A percentile compares a stretch with the other conserved stretches of the same genome.
Evolutionary conservation across 2,329 filamentous ascomycete species (phyloP).

Genomic region (Diaporthe citrichinensis): DNA sequence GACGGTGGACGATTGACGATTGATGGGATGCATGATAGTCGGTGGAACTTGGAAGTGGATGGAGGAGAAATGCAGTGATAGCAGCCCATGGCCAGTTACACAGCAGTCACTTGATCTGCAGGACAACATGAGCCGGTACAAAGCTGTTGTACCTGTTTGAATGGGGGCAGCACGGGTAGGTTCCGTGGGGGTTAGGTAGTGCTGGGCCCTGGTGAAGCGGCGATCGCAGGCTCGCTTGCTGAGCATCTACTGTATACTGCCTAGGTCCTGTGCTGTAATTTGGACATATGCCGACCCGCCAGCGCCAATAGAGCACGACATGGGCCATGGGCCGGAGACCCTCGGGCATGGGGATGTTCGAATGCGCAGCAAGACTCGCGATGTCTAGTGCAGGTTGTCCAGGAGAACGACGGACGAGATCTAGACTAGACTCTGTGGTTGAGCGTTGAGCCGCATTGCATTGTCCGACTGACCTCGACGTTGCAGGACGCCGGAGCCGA

Average conservation of each 20-base stretch:
- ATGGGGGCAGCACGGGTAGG: constrained; percentile 9
- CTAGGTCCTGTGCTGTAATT: neutral
- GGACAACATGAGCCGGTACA: constrained; percentile 9
- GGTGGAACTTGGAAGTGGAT: constrained; percentile 14
- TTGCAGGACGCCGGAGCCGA: constrained; percentile 4
- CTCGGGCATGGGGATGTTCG: neutral
- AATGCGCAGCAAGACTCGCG: neutral
- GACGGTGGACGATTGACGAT: neutral
- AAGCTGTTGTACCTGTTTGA: constrained; percentile 10
- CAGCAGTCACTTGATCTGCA: constrained; percentile 11
- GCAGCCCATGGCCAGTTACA: constrained; percentile 21
- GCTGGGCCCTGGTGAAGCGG: neutral
- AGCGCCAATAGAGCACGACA: neutral
- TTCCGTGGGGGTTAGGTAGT: constrained; percentile 25
- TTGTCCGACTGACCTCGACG: neutral
- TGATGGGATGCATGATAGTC: neutral
- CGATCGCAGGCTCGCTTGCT: constrained; percentile 17
- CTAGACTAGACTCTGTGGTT: neutral
- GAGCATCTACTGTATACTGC: neutral
- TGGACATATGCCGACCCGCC: neutral
- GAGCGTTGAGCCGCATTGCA: constrained; percentile 24
- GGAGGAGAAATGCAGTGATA: neutral
- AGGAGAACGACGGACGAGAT: neutral
- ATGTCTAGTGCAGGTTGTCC: neutral
- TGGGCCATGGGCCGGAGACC: neutral